Evolutionary conservation across 768 basidiomycete species (phyloP), one percentile per base, ranked within the genome.

Genomic region (Leccinum obscurum): DNA sequence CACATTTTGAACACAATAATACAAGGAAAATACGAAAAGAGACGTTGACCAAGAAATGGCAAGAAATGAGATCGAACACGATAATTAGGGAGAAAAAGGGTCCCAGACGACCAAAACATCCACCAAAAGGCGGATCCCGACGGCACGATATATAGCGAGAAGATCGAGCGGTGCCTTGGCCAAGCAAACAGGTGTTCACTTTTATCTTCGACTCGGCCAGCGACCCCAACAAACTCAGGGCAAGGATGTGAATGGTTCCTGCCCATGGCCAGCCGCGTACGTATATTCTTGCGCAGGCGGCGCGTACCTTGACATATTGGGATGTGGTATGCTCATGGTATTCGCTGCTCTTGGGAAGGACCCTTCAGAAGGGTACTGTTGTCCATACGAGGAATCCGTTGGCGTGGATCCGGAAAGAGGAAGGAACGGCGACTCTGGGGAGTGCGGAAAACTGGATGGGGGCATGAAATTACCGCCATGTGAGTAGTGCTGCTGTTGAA

Each of bases 231-330:
- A 15, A 46, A 37, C 37, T 72, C 60, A 72, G 3, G 52, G 50
- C 24, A 68, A 65, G 22, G 70, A 50, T 9, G 55, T 30, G 26
- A 61, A 75, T 30, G 65, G 63, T 26, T 68, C 71, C 55, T 72
- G 68, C 17, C 58, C 64, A 9, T 71, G 72, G 15, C 62, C 56
- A 4, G 73, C 34, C 5, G 63, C 22, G 11, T 64, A 72, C 3
- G 66, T 52, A n/a, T 65, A 74, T 11, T 69, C 70, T 30, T 52
- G 57, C 24, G 63, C 3, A 3, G 72, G 56, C 8, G 68, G 39
- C 14, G 53, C 56, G 26, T 72, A 72, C 15, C 63, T 52, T 41
- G 56, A 50, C 35, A 72, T 54, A 14, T 46, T 59, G 41, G 54
- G 3, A 48, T 66, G 70, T 3, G 59, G 39, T 3, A 69, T 35